Conservation (phyloP, 345 rosid species). For the Moringa oleifera region DNA sequence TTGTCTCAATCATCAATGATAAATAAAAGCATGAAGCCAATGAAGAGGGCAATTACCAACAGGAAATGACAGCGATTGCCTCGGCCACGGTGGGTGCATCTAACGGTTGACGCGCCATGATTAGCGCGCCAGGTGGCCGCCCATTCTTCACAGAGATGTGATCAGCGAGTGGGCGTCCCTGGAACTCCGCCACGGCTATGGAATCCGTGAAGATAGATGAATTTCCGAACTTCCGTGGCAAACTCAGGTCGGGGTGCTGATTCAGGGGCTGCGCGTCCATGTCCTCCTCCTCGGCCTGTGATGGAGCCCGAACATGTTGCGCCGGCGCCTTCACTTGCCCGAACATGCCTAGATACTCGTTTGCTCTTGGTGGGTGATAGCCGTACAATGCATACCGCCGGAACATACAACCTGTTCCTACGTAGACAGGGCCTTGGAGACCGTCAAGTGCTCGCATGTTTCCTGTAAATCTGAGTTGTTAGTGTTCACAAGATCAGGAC, state of each 20-base stretch:
- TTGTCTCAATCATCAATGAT: too few species aligned
- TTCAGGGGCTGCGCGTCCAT: constrained; percentile 57
- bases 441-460: constrained; percentile 97
- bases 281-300: constrained; percentile 34
- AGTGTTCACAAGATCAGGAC: too few species aligned
- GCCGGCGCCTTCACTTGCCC: constrained; percentile 58
- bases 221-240: constrained; percentile 72
- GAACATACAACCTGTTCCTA: constrained; percentile 96
- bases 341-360: constrained; percentile 62
- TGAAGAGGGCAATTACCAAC: too few species aligned
- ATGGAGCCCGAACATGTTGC: constrained; percentile 21
- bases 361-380: constrained; percentile 89
- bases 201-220: constrained; percentile 68
- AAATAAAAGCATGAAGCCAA: too few species aligned
- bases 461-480: too few species aligned
- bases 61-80: constrained; percentile 90
- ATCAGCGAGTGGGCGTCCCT: constrained; percentile 93
- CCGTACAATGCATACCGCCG: constrained; percentile 86
- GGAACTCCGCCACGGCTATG: constrained; percentile 75
- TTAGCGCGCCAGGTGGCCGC: constrained; percentile 86
- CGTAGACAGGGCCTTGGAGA: constrained; percentile 88
- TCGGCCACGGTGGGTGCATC: constrained; percentile 98
- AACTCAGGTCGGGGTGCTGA: constrained; percentile 65
- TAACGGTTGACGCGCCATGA: constrained; percentile 69
- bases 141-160: constrained; percentile 90